These are phyloP conservation scores for Iris pallida DNA, from an alignment of 116 monocot species.

Conservation along the genomic window DNA sequence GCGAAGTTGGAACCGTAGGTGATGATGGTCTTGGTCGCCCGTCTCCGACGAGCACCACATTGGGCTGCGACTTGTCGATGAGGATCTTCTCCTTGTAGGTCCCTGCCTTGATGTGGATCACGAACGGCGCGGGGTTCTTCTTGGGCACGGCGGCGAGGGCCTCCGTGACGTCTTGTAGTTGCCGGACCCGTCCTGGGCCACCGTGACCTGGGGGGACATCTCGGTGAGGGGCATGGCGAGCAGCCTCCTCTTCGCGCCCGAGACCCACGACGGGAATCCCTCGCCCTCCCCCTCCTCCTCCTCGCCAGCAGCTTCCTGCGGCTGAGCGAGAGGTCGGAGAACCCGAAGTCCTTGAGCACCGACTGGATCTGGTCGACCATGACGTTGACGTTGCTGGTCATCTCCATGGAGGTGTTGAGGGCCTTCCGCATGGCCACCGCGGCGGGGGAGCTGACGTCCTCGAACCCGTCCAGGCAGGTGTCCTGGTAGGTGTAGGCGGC, in stretches of 20 bases:
- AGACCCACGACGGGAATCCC: neutral
- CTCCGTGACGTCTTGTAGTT: neutral
- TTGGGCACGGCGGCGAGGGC: neutral
- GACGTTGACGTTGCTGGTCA: conserved; percentile 1
- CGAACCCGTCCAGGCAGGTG: conserved; percentile 2
- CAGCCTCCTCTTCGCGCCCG: neutral
- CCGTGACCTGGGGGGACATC: neutral
- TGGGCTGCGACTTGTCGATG: neutral
- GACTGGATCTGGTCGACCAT: neutral
- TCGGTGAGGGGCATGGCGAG: neutral
- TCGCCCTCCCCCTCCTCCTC: neutral
- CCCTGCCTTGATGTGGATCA: conserved; percentile 8
- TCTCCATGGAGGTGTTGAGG: conserved; percentile 2
- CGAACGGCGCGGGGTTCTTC: neutral
- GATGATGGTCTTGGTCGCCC: conserved; percentile 1
- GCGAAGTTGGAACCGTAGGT: neutral
- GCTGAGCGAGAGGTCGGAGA: neutral
- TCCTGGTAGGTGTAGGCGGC: neutral
- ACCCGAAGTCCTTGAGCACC: neutral
- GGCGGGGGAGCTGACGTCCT: neutral
- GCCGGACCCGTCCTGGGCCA: conserved; percentile 11
- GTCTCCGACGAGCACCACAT: conserved; percentile 5
- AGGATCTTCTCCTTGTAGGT: neutral
- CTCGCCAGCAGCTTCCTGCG: neutral
- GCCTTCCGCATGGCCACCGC: neutral